A percentile compares a stretch with the other conserved stretches of the same genome.
phyloP scores from a whole-genome alignment of 768 basidiomycete genomes.

The Harrya chromipes region DNA sequence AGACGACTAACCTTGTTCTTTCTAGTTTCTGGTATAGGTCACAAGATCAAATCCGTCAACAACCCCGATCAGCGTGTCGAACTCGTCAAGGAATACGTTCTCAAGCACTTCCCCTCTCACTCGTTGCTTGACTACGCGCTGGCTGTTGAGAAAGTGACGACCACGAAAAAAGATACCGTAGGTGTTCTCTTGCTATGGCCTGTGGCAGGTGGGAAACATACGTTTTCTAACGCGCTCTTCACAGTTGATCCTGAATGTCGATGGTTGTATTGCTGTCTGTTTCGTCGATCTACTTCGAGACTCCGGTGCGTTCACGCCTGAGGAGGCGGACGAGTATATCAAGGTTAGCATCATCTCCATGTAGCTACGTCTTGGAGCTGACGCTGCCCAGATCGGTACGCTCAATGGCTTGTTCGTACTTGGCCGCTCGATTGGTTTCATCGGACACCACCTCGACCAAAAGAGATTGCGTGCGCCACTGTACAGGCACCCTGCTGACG shows the following conservation, averaged over 20 bases:
- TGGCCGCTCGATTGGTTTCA: conserved; percentile 96
- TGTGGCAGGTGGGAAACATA: background rate
- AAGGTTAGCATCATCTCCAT: conserved; percentile 42
- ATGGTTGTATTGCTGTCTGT: conserved; percentile 93
- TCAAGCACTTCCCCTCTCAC: conserved; percentile 95
- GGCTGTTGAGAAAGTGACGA: conserved; percentile 96
- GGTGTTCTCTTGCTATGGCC: background rate
- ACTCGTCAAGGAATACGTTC: conserved; percentile 93
- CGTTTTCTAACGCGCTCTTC: background rate
- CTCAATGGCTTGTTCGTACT: conserved; percentile 97
- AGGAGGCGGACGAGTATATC: conserved; percentile 97
- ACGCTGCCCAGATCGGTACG: conserved; percentile 61
- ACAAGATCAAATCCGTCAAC: conserved; percentile 99
- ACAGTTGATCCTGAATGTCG: conserved; percentile 92
- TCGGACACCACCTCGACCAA: conserved; percentile 95
- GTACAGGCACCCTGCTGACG: conserved; percentile 93
- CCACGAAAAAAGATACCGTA: conserved; percentile 94
- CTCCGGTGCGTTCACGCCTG: conserved; percentile 89
- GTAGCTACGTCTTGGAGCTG: background rate
- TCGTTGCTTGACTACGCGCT: conserved; percentile 91
- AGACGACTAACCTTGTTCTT: conserved; percentile 6
- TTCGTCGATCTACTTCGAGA: conserved; percentile 94
- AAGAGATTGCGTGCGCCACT: conserved; percentile 89
- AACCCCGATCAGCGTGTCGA: conserved; percentile 93
- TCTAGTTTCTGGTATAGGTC: conserved; percentile 92